Base-by-base conservation (phyloP, 2,329 filamentous ascomycete genomes). In the Neonectria coccinea region DNA sequence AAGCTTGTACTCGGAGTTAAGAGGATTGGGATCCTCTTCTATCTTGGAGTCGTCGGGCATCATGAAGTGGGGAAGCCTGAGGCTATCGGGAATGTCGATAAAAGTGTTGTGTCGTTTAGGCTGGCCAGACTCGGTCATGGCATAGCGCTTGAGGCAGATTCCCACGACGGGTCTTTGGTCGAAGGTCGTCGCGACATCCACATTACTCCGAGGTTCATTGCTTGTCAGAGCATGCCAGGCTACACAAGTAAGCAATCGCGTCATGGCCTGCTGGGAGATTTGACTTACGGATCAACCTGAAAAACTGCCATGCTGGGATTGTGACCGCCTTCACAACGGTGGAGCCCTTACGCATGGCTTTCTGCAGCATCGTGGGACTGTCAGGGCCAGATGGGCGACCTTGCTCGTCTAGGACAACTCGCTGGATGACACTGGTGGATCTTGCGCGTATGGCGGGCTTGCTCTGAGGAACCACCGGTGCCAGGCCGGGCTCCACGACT, bases 231-330 rank as follows among this genome's bases (percentile, higher is more conserved):
- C 93, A 76, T 97, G 94, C 94, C 94, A 97, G 29, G 94, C 92
- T 94, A 63, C 12, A 57, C n/a, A 47, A 16, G 74, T 84, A 76
- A 83, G 81, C 67, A 67, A 57, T 14, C n/a, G 27, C 10, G 31
- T n/a, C 4, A 42, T 16, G 5, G 3, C 2, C 25, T 25, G 12
- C 4, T 27, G 14, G 8, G 20, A 14, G 36, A 5, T 57, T 57
- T 66, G 72, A 84, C 91, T 80, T 82, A 94, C 92, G 94, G 72
- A 97, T 93, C 27, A 98, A 83, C 74, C 92, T 93, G 80, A 97
- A 98, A 75, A 98, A 97, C 74, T 97, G 95, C 94, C 94, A 98
- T 2, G 96, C 96, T 41, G 95, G 95, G 83, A 98, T 97, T 63
- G 95, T 90, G 14, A 98, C 92, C 73, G 97, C 94, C 75, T 95